These are phyloP conservation scores for Dioscorea alata DNA, from an alignment of 106 monocot genomes.

Conservation along the genomic window DNA sequence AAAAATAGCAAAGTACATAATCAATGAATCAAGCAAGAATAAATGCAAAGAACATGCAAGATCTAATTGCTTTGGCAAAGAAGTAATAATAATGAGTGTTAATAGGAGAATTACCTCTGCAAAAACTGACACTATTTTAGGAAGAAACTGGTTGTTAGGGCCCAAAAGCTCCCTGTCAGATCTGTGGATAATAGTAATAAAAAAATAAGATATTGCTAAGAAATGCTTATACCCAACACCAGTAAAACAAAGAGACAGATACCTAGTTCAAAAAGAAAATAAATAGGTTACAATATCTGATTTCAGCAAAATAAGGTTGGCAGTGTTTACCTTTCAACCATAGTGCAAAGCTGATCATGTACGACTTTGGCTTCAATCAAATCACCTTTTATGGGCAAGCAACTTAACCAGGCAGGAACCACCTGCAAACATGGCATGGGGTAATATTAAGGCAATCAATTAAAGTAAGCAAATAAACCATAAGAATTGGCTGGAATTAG, in stretches of 20 bases:
- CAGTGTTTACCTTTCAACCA: constrained; percentile 75
- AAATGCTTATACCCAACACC: too few species aligned
- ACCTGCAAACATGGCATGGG: constrained; percentile 34
- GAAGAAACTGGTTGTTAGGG: constrained; percentile 84
- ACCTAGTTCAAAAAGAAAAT: too few species aligned
- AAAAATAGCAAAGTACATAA: too few species aligned
- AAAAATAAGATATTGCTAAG: not conserved
- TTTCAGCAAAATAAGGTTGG: not conserved
- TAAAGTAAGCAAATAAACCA: too few species aligned
- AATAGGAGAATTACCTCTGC: constrained; percentile 57
- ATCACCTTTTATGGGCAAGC: constrained; percentile 84
- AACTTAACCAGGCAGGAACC: constrained; percentile 85
- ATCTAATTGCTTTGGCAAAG: not conserved
- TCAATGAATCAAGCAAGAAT: too few species aligned
- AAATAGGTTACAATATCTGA: too few species aligned
- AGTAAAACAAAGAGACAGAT: too few species aligned
- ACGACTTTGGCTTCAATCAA: constrained; percentile 94
- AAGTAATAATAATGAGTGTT: too few species aligned
- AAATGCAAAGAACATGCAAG: too few species aligned
- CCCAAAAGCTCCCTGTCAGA: constrained; percentile 82
- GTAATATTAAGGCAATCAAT: too few species aligned
- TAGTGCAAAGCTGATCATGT: constrained; percentile 84
- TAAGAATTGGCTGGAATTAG: too few species aligned
- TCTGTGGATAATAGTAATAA: constrained; percentile 22
- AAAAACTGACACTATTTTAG: constrained; percentile 82